These are phyloP conservation scores for Physcomitrellopsis africana DNA, from an alignment of 225 moss, liverwort and hornwort species.

Conservation along the genomic window DNA sequence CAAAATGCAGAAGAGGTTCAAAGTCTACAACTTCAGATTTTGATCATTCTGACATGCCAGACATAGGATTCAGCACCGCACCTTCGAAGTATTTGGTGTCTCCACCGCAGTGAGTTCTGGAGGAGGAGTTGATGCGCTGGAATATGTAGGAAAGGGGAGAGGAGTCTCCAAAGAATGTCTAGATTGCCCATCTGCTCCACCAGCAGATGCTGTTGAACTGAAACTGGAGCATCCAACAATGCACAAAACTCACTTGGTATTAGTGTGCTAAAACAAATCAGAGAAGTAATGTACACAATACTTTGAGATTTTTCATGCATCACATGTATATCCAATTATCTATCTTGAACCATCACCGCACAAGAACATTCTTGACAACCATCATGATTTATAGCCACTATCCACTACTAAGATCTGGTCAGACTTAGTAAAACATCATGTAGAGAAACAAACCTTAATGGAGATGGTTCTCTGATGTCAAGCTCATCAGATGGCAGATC, in stretches of 20 bases:
- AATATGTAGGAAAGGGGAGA: slow-evolving; percentile 34
- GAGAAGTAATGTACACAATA: background rate
- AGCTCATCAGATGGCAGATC: slow-evolving; percentile 44
- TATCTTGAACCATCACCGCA: background rate
- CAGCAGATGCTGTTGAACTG: slow-evolving; percentile 58
- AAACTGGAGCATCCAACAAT: slow-evolving; percentile 47
- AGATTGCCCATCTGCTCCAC: slow-evolving; percentile 49
- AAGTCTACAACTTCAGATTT: background rate
- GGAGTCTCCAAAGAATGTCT: slow-evolving; percentile 49
- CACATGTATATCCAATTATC: background rate
- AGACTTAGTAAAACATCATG: background rate
- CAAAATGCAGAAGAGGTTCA: background rate
- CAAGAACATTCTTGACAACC: background rate
- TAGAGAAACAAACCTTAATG: slow-evolving; percentile 33
- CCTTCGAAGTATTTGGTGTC: slow-evolving; percentile 42
- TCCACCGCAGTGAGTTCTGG: slow-evolving; percentile 36
- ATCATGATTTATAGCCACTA: background rate
- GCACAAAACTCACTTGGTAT: background rate
- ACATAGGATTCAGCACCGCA: slow-evolving; percentile 2
- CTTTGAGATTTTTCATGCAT: no score
- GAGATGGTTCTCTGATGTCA: slow-evolving; percentile 27
- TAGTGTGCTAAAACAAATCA: background rate
- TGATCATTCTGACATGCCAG: background rate
- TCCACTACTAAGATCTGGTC: background rate
- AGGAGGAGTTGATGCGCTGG: slow-evolving; percentile 44